Evolutionary conservation across 139 green algal genomes (phyloP), one percentile per base, ranked within the genome.

Genomic region (Nannochloris sp.): DNA sequence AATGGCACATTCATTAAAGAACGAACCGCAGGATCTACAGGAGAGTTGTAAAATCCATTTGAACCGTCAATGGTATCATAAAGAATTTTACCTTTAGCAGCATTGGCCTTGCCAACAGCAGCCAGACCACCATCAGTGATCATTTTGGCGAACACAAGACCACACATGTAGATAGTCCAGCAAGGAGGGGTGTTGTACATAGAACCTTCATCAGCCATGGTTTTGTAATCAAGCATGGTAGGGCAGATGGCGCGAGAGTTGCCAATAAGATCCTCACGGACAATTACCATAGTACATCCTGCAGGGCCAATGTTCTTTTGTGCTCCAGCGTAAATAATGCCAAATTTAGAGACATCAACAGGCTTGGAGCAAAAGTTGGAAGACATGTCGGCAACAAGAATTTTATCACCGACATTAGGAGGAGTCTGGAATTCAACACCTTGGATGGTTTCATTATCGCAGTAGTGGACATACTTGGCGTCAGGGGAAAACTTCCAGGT

Each of bases 151-250:
- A 99, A 98, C 3, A 98, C 90, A 1, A 99, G 81, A 54, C 95
- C 92, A 71, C 89, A 97, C 5, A 98, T 86, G 83, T 99, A 99
- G 71, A 97, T 96, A 62, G 85, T 61, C 84, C 81, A 99, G 83
- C 92, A 98, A 35, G 95, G 91, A 2, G 95, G 95, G 1, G 95
- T 99, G 85, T 99, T 99, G 82, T 98, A 98, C 81, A 98, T 84
- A 24, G 81, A 93, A 44, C 89, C 83, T 73, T 97, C 92, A 19
- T 94, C 87, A 6, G 77, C 82, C 61, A 90, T 83, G 23, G 81
- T 84, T 61, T 87, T 82, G 67, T 90, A 99, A 82, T 98, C 87
- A 8, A 98, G 81, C 88, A 98, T 97, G n/a, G 79, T 83, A 24
- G 93, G 93, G 23, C 81, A 90, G 45, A 68, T 71, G 24, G 71